phyloP scores from a whole-genome alignment of 164 flowering plant genomes.

The Vitis riparia region DNA sequence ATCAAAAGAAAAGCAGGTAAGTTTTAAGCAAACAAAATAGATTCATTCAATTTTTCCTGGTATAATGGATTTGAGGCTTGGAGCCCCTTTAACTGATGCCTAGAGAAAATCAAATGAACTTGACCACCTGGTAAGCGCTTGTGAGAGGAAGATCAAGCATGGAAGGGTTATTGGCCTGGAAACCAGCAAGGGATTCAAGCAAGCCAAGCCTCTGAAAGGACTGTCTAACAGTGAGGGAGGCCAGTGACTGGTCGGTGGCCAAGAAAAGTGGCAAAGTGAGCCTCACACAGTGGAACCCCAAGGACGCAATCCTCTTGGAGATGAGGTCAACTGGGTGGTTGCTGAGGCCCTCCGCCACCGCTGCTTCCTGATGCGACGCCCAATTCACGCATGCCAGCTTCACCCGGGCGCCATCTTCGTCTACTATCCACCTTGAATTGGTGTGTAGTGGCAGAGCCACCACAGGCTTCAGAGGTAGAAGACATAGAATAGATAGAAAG shows the following conservation, averaged over 20 bases:
- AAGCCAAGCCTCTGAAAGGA: constrained; percentile 8
- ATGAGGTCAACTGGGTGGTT: constrained; percentile 14
- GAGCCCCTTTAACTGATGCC: no score
- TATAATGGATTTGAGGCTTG: no score
- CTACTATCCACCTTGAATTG: constrained; percentile 16
- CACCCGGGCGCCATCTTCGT: constrained; percentile 11
- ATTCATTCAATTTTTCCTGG: no score
- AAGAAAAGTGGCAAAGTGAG: constrained; percentile 11
- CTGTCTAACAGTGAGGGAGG: constrained; percentile 10
- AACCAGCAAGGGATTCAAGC: neutral
- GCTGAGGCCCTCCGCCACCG: constrained; percentile 18
- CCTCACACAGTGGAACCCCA: constrained; percentile 20
- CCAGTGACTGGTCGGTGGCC: constrained; percentile 3
- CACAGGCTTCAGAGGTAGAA: no score
- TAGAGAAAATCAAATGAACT: no score
- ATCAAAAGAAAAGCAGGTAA: no score
- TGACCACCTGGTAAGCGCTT: constrained; percentile 8
- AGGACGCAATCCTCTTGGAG: neutral
- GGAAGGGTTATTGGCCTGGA: constrained; percentile 12
- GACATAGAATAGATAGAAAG: no score
- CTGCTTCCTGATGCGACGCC: constrained; percentile 7
- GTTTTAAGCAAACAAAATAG: no score
- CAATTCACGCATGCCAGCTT: constrained; percentile 21
- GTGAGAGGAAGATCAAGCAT: constrained; percentile 5
- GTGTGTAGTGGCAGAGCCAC: constrained; percentile 15